Evolutionary conservation across 306 rosid species (phyloP), one percentile per base, ranked within the genome.

Genomic region (Hylodesmum podocarpum): DNA sequence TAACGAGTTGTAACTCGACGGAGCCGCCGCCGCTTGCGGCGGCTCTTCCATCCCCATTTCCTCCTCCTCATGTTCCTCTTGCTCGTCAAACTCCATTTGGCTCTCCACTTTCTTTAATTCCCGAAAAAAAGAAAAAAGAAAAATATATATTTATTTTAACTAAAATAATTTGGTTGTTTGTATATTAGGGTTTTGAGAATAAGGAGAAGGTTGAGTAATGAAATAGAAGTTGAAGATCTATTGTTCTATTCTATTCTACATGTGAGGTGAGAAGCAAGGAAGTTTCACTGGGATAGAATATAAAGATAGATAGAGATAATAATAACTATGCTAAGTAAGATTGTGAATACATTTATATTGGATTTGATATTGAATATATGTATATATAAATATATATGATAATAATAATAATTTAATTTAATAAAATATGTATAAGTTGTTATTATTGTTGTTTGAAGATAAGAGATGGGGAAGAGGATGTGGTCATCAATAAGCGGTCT

Each of bases 31-130:
- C 0, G 61, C 4, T 27, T 86, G 87, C 11, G 84, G 79, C 31
- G 84, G 72, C 25, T 81, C 68, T 15, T 89, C 88, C 70, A 87
- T 81, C 61, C 82, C 95, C 81, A 73, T 82, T 29, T 87, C 91
- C 82, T 87, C 94, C 59, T 84, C 87, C 34, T 84, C 87, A 28
- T 84, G 85, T 25, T 89, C 91, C 36, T 89, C 95, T 81, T 91
- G 88, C 29, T 89, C 91, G 15, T 87, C 94, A 57, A 90, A 92
- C 47, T 94, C 98, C 98, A 94, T 92, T 18, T 55, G 76, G 1
- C 65, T 39, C 66, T 57, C 61, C 69, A 31, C 54, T 19, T 64
- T 40, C 41, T 4, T 1, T 24, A 18, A 33, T 53, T 2, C 24
- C 67, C 67, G 15, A 3, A 6, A 11, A 12, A 3, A 0, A 1